A percentile compares a stretch with the other conserved stretches of the same genome.
These are phyloP conservation scores for Capillidium heterosporum DNA, from an alignment of 371 early-diverging fungal genomes.

Conservation along the genomic window DNA sequence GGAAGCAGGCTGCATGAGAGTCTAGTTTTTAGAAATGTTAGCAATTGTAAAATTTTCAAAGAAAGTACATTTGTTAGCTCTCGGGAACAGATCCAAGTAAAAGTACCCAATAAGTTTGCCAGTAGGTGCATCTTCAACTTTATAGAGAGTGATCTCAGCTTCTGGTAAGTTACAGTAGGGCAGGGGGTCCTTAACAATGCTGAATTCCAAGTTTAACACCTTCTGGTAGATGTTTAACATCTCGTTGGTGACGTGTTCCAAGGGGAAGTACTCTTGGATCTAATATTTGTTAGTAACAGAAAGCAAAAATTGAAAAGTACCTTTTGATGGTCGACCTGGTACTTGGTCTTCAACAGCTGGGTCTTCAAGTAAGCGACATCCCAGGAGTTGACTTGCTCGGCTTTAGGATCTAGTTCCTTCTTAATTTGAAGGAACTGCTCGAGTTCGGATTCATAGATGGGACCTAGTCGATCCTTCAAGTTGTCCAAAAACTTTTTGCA, in stretches of 20 bases:
- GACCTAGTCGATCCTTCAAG: conserved; percentile 30
- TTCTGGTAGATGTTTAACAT: background rate
- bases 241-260: conserved; percentile 1
- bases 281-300: conserved; percentile 6
- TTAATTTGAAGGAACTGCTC: conserved; percentile 32
- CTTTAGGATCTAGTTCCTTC: conserved; percentile 12
- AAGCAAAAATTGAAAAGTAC: conserved; percentile 4
- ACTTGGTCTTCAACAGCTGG: background rate
- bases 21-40: conserved; percentile 34
- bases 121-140: background rate
- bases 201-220: background rate
- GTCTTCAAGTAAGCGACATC: background rate
- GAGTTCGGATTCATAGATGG: conserved; percentile 37
- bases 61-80: conserved; percentile 10
- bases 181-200: background rate
- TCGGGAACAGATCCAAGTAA: conserved; percentile 59
- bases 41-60: background rate
- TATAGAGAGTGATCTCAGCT: background rate
- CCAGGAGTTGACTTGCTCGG: background rate
- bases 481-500: conserved; percentile 35
- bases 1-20: conserved; percentile 57
- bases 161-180: background rate
- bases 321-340: conserved; percentile 1
- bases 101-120: conserved; percentile 30
- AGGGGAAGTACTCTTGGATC: conserved; percentile 9